Evolutionary conservation across 805 yeast genomes (phyloP).

Genomic region (Yamadazyma takamatsuzukensis): DNA sequence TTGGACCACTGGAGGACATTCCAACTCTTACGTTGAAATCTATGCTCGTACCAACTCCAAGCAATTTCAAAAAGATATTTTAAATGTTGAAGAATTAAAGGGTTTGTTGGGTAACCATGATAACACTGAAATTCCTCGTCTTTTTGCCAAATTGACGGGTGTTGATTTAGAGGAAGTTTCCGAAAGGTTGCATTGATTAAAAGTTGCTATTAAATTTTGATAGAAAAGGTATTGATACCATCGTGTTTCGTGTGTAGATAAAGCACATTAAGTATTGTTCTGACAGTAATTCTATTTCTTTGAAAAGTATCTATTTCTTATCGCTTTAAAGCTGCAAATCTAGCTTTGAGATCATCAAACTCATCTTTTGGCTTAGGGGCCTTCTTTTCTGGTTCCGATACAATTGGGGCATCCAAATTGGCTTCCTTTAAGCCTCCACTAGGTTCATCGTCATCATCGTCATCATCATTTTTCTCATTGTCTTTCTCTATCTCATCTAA

Average conservation of each 20-base stretch:
- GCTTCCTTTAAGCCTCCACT: slow-evolving; percentile 20
- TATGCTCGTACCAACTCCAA: slow-evolving; percentile 5
- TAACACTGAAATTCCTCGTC: slow-evolving; percentile 3
- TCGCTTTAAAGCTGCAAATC: slow-evolving; percentile 72
- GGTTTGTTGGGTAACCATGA: slow-evolving; percentile 4
- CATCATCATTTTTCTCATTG: slow-evolving; percentile 20
- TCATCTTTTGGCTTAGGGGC: slow-evolving; percentile 31
- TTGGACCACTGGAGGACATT: slow-evolving; percentile 6
- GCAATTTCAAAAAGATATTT: not conserved
- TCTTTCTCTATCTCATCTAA: slow-evolving; percentile 9
- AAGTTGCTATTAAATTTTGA: too few species aligned
- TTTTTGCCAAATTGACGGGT: slow-evolving; percentile 4
- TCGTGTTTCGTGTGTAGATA: too few species aligned
- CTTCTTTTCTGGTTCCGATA: slow-evolving; percentile 5
- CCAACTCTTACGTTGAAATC: slow-evolving; percentile 3
- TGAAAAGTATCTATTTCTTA: slow-evolving; percentile 1
- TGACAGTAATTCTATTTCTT: not conserved
- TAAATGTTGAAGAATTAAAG: not conserved
- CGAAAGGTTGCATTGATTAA: slow-evolving; percentile 1
- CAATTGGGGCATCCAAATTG: slow-evolving; percentile 11
- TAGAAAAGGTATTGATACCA: too few species aligned
- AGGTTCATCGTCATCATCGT: slow-evolving; percentile 28
- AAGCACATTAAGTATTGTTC: slow-evolving; percentile 1
- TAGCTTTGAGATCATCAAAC: slow-evolving; percentile 60
- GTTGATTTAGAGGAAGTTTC: slow-evolving; percentile 4